phyloP scores from a whole-genome alignment of 306 rosid genomes.

The Biancaea sappan region DNA sequence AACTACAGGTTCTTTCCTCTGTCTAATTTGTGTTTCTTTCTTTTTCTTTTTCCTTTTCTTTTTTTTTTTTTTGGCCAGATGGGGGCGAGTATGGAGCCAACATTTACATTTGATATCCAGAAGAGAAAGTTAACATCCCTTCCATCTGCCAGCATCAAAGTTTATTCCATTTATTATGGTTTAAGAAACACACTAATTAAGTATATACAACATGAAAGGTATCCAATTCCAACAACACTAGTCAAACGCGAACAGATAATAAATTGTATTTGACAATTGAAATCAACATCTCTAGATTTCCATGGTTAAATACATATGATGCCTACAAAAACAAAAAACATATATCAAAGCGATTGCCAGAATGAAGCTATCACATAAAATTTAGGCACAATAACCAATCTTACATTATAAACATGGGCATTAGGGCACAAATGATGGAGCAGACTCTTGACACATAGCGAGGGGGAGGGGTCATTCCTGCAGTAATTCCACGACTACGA shows the following conservation, averaged over 20 bases:
- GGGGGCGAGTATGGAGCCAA: neutral
- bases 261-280: slow-evolving; percentile 1
- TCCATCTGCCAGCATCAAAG: neutral
- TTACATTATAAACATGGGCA: slow-evolving; percentile 86
- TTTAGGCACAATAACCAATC: slow-evolving; percentile 43
- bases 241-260: neutral
- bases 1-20: neutral
- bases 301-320: slow-evolving; percentile 25
- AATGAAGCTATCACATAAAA: slow-evolving; percentile 11
- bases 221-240: neutral
- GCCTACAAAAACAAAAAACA: slow-evolving; percentile 8
- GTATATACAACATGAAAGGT: neutral
- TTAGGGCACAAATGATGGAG: slow-evolving; percentile 81
- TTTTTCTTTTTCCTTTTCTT: too few relatives aligned
- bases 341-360: neutral
- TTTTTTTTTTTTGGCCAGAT: too few relatives aligned
- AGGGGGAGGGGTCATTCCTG: slow-evolving; percentile 98
- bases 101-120: neutral
- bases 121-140: neutral
- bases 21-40: too few relatives aligned
- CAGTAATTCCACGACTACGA: slow-evolving; percentile 83
- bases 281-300: slow-evolving; percentile 5
- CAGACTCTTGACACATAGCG: slow-evolving; percentile 81
- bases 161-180: neutral
- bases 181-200: neutral